Evolutionary conservation across 345 rosid species (phyloP), one percentile per base, ranked within the genome.

Genomic region (Populus nigra): DNA sequence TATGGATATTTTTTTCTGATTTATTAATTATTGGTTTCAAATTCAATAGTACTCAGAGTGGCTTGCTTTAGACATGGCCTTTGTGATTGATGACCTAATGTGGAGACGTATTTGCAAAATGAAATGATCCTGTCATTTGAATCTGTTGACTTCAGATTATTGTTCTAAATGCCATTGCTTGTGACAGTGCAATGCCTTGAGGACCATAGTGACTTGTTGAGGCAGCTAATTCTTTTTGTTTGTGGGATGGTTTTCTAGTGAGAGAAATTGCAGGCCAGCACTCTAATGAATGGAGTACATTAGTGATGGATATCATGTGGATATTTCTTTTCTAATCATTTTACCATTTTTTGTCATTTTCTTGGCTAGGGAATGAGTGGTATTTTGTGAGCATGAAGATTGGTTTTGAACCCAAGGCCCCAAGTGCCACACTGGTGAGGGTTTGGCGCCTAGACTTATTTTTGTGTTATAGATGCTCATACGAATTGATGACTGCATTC

Each of bases 381-480:
- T n/a, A n/a, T n/a, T 25, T 22, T 57, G 45, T 29, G 74, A 59
- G 79, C 74, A 77, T 39, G 73, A 77, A 69, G 73, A 67, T 68
- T 49, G 63, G 73, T 36, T 69, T 39, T 55, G 33, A 57, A 31
- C 7, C 73, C n/a, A 29, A 50, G 23, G 50, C 18, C 57, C n/a
- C 63, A 47, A 4, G 25, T 15, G 23, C 38, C 1, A 29, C 68
- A 45, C 36, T n/a, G 59, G 65, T 8, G 61, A 77, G 74, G 69
- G 39, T 61, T 59, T 59, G 73, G 62, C 47, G 10, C 68, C 55
- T 69, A 57, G n/a, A 33, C 33, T 45, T 10, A 4, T 3, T 55
- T 55, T 77, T 71, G 27, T 69, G n/a, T 35, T 18, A 13, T 63
- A 4, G 5, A 59, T 59, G 23, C 7, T 67, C 50, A 39, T 16